Percentiles rank a stretch among this genome's conserved stretches.
Conservation (phyloP, 176 grass and related monocot species). For the Aegilops longissima region DNA sequence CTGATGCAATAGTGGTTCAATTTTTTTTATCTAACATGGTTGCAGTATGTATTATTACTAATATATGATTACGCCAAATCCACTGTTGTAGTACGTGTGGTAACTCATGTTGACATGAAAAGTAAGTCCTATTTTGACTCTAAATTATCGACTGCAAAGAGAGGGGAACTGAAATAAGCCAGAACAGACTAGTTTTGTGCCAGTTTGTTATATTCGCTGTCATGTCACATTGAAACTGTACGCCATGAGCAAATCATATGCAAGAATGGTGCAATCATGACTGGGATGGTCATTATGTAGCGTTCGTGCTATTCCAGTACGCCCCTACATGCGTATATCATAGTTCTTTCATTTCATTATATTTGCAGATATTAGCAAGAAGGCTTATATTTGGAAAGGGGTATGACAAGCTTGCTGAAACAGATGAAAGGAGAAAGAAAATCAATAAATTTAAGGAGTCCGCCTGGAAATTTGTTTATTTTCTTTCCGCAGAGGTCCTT, state of each 20-base stretch:
- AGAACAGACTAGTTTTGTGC: constrained; percentile 10
- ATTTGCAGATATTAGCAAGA: constrained; percentile 56
- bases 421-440: constrained; percentile 63
- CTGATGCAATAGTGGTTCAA: neutral
- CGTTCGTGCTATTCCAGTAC: neutral
- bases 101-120: neutral
- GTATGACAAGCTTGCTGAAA: constrained; percentile 56
- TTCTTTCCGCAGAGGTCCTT: constrained; percentile 68
- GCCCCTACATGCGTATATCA: constrained; percentile 17
- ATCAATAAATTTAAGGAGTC: constrained; percentile 96
- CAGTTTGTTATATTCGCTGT: constrained; percentile 11
- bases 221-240: neutral
- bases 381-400: constrained; percentile 59
- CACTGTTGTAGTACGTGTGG: neutral
- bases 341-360: constrained; percentile 7
- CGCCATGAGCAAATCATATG: neutral
- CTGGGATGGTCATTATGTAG: neutral
- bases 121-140: neutral
- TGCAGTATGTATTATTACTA: neutral
- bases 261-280: constrained; percentile 7
- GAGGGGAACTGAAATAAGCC: neutral
- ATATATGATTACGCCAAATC: neutral
- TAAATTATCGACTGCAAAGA: neutral
- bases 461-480: constrained; percentile 91
- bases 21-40: neutral